Evolutionary conservation across 139 green algal genomes (phyloP), one percentile per base, ranked within the genome.

Genomic region (Edaphochlamys debaryana): DNA sequence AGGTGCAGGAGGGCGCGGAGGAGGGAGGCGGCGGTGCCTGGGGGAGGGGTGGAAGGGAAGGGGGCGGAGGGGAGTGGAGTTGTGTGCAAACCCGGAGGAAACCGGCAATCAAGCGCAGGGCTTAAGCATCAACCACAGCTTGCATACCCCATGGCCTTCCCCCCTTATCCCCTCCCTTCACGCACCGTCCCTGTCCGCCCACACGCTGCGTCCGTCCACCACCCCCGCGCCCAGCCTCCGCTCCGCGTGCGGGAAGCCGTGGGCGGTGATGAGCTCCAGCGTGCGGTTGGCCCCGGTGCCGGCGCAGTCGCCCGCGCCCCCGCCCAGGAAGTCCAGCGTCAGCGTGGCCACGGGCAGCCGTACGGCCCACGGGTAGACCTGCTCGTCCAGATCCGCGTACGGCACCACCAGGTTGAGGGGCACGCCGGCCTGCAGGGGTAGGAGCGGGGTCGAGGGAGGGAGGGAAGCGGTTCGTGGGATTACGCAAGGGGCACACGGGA

Each of bases 171-270:
- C 48, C 11, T 15, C 48, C 48, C 15, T 40, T 56, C 30, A 82
- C 89, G 0, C 69, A 86, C 80, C n/a, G n/a, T n/a, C 75, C n/a
- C 86, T 37, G 84, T 98, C 95, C 20, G 87, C 90, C 92, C 93
- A 98, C 54, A 96, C 86, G 45, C 88, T 94, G 32, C 95, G 93
- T 29, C 94, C 95, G 82, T 98, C 95, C 40, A 98, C 89, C 15
- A 98, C 84, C 74, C 95, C 95, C 9, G 91, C 93, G 2, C 92
- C 94, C 69, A 98, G 90, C 45, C 11, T 54, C 41, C 91, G 82
- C 93, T 97, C 98, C 88, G 80, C 86, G n/a, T 81, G 80, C 25
- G 92, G 94, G 48, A 93, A 95, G 84, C 95, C 95, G 81, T 95
- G 84, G 70, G 87, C 80, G 32, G 79, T 64, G 67, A 98, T 90